phyloP scores from a whole-genome alignment of 176 grass and related monocot genomes.

The Musa beccarii region DNA sequence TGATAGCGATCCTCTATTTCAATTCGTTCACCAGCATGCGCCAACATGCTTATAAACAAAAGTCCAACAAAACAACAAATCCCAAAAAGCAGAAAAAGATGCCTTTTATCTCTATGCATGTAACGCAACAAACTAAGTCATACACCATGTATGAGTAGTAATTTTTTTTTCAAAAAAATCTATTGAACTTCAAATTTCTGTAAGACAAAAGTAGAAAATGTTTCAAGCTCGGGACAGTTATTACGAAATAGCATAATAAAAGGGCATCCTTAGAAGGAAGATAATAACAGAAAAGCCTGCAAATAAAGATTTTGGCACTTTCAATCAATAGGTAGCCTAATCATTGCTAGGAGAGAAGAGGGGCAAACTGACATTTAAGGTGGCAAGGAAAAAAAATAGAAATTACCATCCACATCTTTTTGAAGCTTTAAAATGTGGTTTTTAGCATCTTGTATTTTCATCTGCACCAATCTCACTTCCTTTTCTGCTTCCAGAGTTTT shows the following conservation, averaged over 20 bases:
- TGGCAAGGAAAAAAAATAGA: neutral
- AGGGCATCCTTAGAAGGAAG: neutral
- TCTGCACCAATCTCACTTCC: constrained; percentile 60
- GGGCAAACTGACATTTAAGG: neutral
- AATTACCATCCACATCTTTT: constrained; percentile 82
- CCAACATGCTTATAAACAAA: too few species aligned
- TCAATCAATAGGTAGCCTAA: neutral
- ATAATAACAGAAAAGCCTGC: neutral
- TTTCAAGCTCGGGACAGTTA: neutral
- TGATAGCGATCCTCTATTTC: too few species aligned
- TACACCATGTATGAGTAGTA: neutral
- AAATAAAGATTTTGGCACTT: neutral
- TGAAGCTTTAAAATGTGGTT: constrained; percentile 54
- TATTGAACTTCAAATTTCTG: neutral
- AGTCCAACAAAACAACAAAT: too few species aligned
- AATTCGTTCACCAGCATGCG: too few species aligned
- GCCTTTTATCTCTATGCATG: too few species aligned
- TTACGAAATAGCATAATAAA: neutral
- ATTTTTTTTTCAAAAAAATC: neutral
- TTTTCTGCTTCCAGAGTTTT: constrained; percentile 81
- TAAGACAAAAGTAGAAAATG: neutral
- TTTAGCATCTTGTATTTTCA: constrained; percentile 67
- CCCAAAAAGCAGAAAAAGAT: too few species aligned
- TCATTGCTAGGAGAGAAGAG: constrained; percentile 1
- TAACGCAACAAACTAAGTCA: too few species aligned